Conservation (phyloP, 108 stramenopile genomes). For the Schizochytrium sp. region DNA sequence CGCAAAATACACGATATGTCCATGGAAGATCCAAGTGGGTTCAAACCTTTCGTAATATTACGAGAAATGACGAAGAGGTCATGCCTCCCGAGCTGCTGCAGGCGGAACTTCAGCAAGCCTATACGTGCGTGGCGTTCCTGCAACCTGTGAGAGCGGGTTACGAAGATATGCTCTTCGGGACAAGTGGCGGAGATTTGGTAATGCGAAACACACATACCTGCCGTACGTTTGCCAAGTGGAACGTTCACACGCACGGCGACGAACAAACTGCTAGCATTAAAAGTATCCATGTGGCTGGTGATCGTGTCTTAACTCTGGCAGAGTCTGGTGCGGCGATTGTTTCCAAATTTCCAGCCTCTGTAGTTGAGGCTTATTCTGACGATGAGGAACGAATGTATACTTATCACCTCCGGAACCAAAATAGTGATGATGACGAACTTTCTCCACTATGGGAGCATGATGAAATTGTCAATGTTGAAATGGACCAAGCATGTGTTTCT, state of each 20-base stretch:
- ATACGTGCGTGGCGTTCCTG: not conserved
- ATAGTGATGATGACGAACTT: slow-evolving; percentile 23
- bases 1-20: slow-evolving; percentile 20
- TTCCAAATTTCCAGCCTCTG: slow-evolving; percentile 24
- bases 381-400: slow-evolving; percentile 8
- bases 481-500: not conserved
- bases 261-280: not conserved
- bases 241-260: not conserved
- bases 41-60: slow-evolving; percentile 46
- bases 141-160: slow-evolving; percentile 16
- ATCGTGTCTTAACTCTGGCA: slow-evolving; percentile 5
- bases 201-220: slow-evolving; percentile 35
- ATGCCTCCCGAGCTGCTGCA: not conserved
- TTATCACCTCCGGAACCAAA: not conserved
- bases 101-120: not conserved
- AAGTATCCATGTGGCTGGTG: slow-evolving; percentile 1
- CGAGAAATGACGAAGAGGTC: not conserved
- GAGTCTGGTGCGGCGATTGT: slow-evolving; percentile 9
- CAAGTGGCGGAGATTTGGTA: slow-evolving; percentile 11
- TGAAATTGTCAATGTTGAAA: not conserved
- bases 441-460: slow-evolving; percentile 21
- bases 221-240: slow-evolving; percentile 48
- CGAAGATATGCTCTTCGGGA: slow-evolving; percentile 45
- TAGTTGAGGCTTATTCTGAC: slow-evolving; percentile 20
- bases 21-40: slow-evolving; percentile 58